phyloP scores from a whole-genome alignment of 345 rosid genomes.

The Citrus sinensis region DNA sequence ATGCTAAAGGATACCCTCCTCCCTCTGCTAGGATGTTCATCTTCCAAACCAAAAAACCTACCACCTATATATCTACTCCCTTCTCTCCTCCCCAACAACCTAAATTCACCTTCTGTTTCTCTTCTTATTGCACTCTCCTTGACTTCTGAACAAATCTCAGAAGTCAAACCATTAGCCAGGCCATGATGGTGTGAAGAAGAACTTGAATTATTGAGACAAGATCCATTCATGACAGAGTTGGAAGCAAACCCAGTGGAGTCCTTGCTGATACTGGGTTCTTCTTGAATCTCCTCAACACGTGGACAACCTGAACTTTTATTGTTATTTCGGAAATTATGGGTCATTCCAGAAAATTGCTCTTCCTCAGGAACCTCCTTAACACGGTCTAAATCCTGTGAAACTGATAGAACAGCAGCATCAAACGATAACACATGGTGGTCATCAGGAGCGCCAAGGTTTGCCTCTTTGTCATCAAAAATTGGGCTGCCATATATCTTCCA shows the following conservation, averaged over 20 bases:
- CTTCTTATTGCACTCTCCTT: conserved; percentile 98
- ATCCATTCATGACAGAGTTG: conserved; percentile 25
- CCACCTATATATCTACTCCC: conserved; percentile 65
- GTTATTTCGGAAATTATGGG: conserved; percentile 14
- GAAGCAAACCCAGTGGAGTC: conserved; percentile 16
- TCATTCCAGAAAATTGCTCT: conserved; percentile 36
- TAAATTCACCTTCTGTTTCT: conserved; percentile 98
- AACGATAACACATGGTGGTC: conserved; percentile 72
- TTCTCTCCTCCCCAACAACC: conserved; percentile 87
- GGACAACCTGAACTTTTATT: conserved; percentile 21
- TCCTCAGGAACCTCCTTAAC: conserved; percentile 53
- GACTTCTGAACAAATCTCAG: conserved; percentile 46
- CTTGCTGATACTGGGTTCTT: conserved; percentile 47
- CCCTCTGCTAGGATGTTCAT: conserved; percentile 76
- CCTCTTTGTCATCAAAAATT: conserved; percentile 52
- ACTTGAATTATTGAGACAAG: conserved; percentile 29
- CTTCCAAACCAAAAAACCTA: conserved; percentile 74
- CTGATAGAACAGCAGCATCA: conserved; percentile 91
- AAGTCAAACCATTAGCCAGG: conserved; percentile 47
- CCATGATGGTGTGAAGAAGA: conserved; percentile 22
- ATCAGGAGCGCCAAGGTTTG: conserved; percentile 32
- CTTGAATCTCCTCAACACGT: conserved; percentile 62
- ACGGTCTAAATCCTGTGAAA: conserved; percentile 67
- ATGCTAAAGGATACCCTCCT: conserved; percentile 88
- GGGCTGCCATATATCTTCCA: conserved; percentile 70